A percentile compares a stretch with the other conserved stretches of the same genome.
Evolutionary conservation across 176 grass and related monocot genomes (phyloP).

Genomic region (Chloris gayana): DNA sequence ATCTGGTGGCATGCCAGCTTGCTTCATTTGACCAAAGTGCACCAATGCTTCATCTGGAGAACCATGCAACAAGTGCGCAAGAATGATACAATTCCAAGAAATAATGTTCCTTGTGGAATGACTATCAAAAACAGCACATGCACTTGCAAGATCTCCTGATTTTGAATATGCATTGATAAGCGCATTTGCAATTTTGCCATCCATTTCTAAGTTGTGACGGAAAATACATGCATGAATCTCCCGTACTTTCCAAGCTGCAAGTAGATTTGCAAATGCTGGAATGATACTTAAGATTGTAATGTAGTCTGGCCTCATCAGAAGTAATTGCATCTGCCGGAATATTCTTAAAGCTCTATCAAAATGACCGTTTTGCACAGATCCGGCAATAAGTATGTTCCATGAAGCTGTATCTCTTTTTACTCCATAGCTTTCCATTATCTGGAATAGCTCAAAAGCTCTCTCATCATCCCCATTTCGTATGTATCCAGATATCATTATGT

Average conservation of each 20-base stretch:
- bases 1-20: constrained; percentile 46
- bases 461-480: constrained; percentile 74
- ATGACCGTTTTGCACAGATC: constrained; percentile 68
- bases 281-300: constrained; percentile 78
- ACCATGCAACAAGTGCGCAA: constrained; percentile 57
- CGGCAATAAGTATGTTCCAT: constrained; percentile 82
- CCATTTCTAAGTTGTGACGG: constrained; percentile 51
- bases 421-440: constrained; percentile 63
- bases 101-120: constrained; percentile 61
- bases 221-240: constrained; percentile 71
- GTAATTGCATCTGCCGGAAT: constrained; percentile 66
- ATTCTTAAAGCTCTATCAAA: constrained; percentile 62
- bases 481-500: constrained; percentile 77
- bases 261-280: constrained; percentile 65
- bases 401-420: constrained; percentile 72
- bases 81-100: constrained; percentile 75
- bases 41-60: constrained; percentile 48
- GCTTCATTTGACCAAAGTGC: constrained; percentile 61
- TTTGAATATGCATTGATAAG: constrained; percentile 70
- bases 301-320: constrained; percentile 49
- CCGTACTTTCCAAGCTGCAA: constrained; percentile 59
- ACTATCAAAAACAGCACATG: constrained; percentile 61
- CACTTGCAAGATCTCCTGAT: constrained; percentile 61
- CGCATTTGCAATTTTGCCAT: constrained; percentile 66
- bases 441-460: constrained; percentile 76